Base-by-base conservation (phyloP, 495 filamentous ascomycete genomes). In the Choiromyces venosus region DNA sequence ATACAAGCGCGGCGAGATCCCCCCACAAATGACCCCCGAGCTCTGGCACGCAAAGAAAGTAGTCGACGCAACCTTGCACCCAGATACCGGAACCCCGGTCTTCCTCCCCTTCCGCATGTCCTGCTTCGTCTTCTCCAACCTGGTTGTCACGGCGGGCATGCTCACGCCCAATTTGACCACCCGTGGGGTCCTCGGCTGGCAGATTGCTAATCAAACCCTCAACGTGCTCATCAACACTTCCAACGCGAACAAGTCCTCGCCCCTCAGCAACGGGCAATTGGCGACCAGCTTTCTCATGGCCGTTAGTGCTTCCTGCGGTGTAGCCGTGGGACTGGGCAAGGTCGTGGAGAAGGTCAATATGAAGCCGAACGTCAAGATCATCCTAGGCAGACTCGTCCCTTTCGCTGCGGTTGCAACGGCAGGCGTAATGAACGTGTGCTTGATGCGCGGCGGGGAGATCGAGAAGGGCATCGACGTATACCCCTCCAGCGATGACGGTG, bases 81-180 rank as follows among this genome's bases (percentile, higher is more conserved):
- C 95, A 65, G 95, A 99, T 83, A 98, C 94, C 7, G 95, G 94
- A 68, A 85, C 91, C 79, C 91, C 94, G 1, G 96, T 98, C 69
- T 88, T 98, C 79, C 88, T 98, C 8, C 95, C 96, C 29, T 97
- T 97, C 82, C 89, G 95, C 78, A 98, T 99, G 96, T 97, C 93
- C 65, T 92, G 89, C 85, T 98, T 96, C 82, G 92, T 96, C 69
- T 85, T 98, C 65, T 93, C 93, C 70, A 98, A 98, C 82, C 84
- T 99, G 79, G 86, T 98, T 65, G 94, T 98, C 69, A 99, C 95
- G n/a, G 96, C 90, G 5, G 95, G 96, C 79, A 99, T 98, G 96
- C 89, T 99, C 69, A 95, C 93, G 35, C 95, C 95, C 0, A 90
- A 91, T 9, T 86, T 95, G 37, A 76, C 39, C 89, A 97, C 92